phyloP scores from a whole-genome alignment of 495 filamentous ascomycete genomes.

The Hypomontagnella monticulosa region DNA sequence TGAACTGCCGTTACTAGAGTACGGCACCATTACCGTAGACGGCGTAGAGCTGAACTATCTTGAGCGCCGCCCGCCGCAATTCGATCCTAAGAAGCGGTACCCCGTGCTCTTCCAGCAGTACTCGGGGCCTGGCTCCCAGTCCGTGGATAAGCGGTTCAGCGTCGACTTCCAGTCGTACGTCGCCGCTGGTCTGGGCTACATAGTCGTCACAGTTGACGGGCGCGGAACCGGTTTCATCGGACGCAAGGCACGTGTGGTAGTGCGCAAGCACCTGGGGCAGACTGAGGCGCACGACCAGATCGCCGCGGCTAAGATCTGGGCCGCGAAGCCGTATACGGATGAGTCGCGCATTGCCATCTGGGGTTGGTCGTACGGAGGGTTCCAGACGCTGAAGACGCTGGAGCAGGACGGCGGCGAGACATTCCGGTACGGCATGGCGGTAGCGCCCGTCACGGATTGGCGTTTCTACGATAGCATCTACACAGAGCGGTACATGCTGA shows the following conservation, averaged over 20 bases:
- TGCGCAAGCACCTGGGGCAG: slow-evolving; percentile 84
- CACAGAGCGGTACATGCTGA: slow-evolving; percentile 96
- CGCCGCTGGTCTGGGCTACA: slow-evolving; percentile 86
- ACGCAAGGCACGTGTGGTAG: slow-evolving; percentile 79
- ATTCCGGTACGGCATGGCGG: slow-evolving; percentile 96
- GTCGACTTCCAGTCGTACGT: slow-evolving; percentile 94
- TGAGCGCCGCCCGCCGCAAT: slow-evolving; percentile 90
- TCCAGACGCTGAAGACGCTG: slow-evolving; percentile 95
- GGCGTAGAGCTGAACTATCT: slow-evolving; percentile 81
- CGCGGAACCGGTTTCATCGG: slow-evolving; percentile 93
- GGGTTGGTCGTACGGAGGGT: slow-evolving; percentile 98
- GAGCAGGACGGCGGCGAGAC: slow-evolving; percentile 89
- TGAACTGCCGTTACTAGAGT: slow-evolving; percentile 85
- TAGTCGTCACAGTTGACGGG: slow-evolving; percentile 94
- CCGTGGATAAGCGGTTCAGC: slow-evolving; percentile 79
- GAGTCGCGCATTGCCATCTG: slow-evolving; percentile 85
- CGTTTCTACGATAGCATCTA: slow-evolving; percentile 94
- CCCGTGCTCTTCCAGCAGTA: slow-evolving; percentile 96
- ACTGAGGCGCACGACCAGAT: slow-evolving; percentile 93
- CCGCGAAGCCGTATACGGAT: slow-evolving; percentile 84
- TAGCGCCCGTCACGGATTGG: slow-evolving; percentile 98
- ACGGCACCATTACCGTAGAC: slow-evolving; percentile 80
- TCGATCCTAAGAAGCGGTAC: slow-evolving; percentile 84
- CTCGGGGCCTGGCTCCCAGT: slow-evolving; percentile 88
- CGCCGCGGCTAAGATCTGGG: slow-evolving; percentile 87